Percentiles rank a stretch among this genome's conserved stretches.
These are phyloP conservation scores for Colletotrichum ledebouriae DNA, from an alignment of 2,329 filamentous ascomycete genomes.

Conservation along the genomic window DNA sequence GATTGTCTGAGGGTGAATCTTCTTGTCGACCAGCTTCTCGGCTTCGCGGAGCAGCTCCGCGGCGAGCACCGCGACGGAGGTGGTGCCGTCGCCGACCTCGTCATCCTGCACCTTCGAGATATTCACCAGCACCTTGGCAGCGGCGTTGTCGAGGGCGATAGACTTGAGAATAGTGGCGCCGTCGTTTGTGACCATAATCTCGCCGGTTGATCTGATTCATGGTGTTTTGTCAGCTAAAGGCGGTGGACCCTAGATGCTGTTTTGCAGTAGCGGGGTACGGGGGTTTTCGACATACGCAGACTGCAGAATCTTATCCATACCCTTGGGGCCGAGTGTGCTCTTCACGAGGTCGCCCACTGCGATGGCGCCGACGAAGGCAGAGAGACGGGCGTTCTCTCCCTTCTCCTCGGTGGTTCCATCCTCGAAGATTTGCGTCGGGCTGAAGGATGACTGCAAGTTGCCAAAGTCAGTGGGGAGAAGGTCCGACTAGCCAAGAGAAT, in stretches of 20 bases:
- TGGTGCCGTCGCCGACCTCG: slow-evolving; percentile 97
- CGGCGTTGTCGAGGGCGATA: slow-evolving; percentile 97
- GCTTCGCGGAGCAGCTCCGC: slow-evolving; percentile 96
- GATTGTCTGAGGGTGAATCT: slow-evolving; percentile 99
- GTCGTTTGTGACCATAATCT: slow-evolving; percentile 99
- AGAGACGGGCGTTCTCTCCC: slow-evolving; percentile 97
- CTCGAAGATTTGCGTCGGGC: slow-evolving; percentile 97
- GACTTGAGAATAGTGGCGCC: slow-evolving; percentile 98
- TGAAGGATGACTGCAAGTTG: slow-evolving; percentile 69
- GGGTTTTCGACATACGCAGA: slow-evolving; percentile 77
- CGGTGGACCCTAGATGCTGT: slow-evolving; percentile 28
- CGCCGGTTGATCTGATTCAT: slow-evolving; percentile 82
- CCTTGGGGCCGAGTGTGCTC: slow-evolving; percentile 96
- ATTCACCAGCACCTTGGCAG: slow-evolving; percentile 97
- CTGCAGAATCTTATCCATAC: slow-evolving; percentile 98
- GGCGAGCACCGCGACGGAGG: slow-evolving; percentile 95
- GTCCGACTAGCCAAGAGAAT: neutral
- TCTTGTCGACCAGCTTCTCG: slow-evolving; percentile 96
- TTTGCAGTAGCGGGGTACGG: slow-evolving; percentile 13
- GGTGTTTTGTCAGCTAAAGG: slow-evolving; percentile 32
- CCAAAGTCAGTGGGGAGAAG: slow-evolving; percentile 1
- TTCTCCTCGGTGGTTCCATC: slow-evolving; percentile 98
- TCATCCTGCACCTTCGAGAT: slow-evolving; percentile 99
- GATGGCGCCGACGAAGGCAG: slow-evolving; percentile 98
- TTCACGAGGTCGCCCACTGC: slow-evolving; percentile 98